These are phyloP conservation scores for Echeveria elegans DNA, from an alignment of 164 flowering plant genomes.

Conservation along the genomic window DNA sequence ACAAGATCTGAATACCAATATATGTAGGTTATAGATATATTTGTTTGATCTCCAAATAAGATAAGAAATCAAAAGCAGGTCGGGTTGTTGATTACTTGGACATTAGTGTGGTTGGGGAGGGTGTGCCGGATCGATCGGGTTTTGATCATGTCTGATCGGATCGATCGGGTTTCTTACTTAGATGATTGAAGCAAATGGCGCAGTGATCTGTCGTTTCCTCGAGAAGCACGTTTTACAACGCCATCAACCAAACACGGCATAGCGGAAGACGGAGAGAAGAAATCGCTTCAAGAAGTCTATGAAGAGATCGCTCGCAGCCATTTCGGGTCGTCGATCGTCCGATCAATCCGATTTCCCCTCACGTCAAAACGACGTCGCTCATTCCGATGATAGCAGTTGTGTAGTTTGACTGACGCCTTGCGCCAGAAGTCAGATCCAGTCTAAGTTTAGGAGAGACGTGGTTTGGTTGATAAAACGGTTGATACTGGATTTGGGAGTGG, in stretches of 20 bases:
- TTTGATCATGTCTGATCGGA: too few relatives aligned
- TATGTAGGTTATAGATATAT: too few relatives aligned
- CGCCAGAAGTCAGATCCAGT: not conserved
- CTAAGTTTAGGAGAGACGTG: too few relatives aligned
- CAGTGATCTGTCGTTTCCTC: not conserved
- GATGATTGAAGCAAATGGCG: too few relatives aligned
- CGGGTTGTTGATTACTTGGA: too few relatives aligned
- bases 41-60: too few relatives aligned
- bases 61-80: too few relatives aligned
- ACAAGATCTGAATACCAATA: too few relatives aligned
- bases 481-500: not conserved
- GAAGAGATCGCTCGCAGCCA: constrained; percentile 1
- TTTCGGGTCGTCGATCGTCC: not conserved
- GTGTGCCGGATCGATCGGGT: too few relatives aligned
- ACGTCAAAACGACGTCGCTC: not conserved
- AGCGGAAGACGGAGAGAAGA: not conserved
- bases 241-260: not conserved
- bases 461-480: not conserved
- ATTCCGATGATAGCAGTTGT: not conserved
- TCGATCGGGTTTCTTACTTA: too few relatives aligned
- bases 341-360: not conserved
- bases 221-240: not conserved
- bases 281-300: not conserved
- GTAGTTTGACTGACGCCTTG: not conserved
- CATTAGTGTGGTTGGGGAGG: too few relatives aligned